A percentile compares a stretch with the other conserved stretches of the same genome.
These are phyloP conservation scores for Diaporthe citri DNA, from an alignment of 2,329 filamentous ascomycete genomes.

Conservation along the genomic window DNA sequence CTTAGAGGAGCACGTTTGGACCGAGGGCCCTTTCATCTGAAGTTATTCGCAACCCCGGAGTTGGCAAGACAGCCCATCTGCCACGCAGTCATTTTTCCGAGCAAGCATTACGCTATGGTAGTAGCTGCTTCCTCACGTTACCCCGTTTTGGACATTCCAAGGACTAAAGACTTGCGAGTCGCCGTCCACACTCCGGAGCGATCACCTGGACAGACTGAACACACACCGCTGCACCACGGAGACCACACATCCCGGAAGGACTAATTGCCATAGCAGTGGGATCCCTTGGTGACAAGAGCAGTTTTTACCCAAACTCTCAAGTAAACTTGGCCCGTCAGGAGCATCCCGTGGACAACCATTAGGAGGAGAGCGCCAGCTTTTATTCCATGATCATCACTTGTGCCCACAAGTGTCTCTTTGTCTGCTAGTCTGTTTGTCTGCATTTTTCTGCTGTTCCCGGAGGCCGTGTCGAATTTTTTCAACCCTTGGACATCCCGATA, in stretches of 20 bases:
- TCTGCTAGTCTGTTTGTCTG: slow-evolving; percentile 30
- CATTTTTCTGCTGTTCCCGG: slow-evolving; percentile 36
- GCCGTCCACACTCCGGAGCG: slow-evolving; percentile 34
- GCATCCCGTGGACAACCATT: slow-evolving; percentile 31
- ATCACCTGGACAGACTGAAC: slow-evolving; percentile 34
- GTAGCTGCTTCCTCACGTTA: slow-evolving; percentile 33
- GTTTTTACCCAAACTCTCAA: slow-evolving; percentile 33
- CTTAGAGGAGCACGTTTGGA: slow-evolving; percentile 7
- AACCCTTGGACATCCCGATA: slow-evolving; percentile 49
- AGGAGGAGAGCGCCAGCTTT: slow-evolving; percentile 25
- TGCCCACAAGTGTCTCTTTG: slow-evolving; percentile 35
- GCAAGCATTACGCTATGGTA: slow-evolving; percentile 37
- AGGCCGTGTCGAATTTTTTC: slow-evolving; percentile 41
- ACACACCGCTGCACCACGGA: slow-evolving; percentile 39
- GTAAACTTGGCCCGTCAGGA: slow-evolving; percentile 38
- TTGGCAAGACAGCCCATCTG: slow-evolving; percentile 35
- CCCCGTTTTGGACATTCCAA: slow-evolving; percentile 33
- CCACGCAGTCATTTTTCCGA: slow-evolving; percentile 28
- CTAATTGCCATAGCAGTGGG: slow-evolving; percentile 39
- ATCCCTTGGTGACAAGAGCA: slow-evolving; percentile 33
- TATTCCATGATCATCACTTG: slow-evolving; percentile 24
- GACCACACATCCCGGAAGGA: slow-evolving; percentile 37
- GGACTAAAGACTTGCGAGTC: slow-evolving; percentile 37
- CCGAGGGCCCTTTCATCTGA: slow-evolving; percentile 28
- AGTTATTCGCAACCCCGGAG: slow-evolving; percentile 34